Base-by-base conservation (phyloP, 306 rosid species). In the Prosopis cineraria region DNA sequence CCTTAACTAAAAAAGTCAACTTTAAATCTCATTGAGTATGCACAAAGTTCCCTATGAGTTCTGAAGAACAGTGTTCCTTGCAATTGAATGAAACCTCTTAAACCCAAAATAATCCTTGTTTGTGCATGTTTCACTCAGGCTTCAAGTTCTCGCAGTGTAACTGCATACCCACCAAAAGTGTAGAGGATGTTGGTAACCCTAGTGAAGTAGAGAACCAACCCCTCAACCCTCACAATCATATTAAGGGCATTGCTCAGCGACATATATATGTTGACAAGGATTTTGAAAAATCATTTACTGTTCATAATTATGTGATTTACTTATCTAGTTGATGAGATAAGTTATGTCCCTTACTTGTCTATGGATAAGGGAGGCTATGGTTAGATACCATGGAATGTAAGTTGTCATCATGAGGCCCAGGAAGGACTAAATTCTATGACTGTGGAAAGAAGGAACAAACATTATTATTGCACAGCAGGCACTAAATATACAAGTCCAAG, bases 91-190 rank as follows among this genome's bases (percentile, higher is more conserved):
- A 75, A 63, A 25, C 19, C 78, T 34, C 47, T 75, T 56, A 34
- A 48, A 47, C 37, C 29, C 19, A 53, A 11, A 78, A 45, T 30
- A 62, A 31, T 29, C 34, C 27, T 9, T 17, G 25, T 44, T 44
- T 6, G 33, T 52, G 53, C 25, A 47, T 48, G 7, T 41, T 74
- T 74, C 12, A 31, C 25, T 56, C 27, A 70, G 78, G 6, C 74
- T 85, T 67, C 0, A 30, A 85, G 41, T 79, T 41, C 93, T 88
- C 70, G 92, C 98, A 95, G 98, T 80, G 98, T 95, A 45, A 95
- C 98, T 68, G 98, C 98, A 84, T 95, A 98, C 76, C 98, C 98
- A 76, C 98, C 98, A 48, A 94, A 94, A 56, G 98, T 94, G 81
- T 94, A 94, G 73, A 94, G 97, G 91, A 94, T 92, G 89, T 94